phyloP scores from a whole-genome alignment of 2,329 filamentous ascomycete genomes.

The Colletotrichum phormii region DNA sequence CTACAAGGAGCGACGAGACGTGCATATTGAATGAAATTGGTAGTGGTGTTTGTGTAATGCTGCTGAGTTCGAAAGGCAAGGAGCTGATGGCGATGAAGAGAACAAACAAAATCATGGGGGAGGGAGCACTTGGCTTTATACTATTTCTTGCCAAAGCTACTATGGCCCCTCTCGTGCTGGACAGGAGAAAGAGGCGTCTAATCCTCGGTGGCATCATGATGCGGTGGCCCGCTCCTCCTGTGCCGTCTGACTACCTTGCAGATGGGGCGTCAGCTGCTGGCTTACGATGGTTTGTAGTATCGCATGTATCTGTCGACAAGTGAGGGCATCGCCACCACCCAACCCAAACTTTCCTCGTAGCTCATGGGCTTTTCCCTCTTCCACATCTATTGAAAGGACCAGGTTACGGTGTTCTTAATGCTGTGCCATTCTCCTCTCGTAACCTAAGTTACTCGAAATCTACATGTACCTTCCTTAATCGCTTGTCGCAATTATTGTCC shows the following conservation, averaged over 20 bases:
- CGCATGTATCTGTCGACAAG: neutral
- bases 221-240: neutral
- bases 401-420: neutral
- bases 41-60: neutral
- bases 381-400: no score
- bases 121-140: constrained; percentile 13
- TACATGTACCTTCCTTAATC: neutral
- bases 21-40: constrained; percentile 5
- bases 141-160: neutral
- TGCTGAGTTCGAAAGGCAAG: neutral
- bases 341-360: no score
- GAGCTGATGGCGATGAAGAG: neutral
- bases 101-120: neutral
- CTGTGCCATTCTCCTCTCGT: neutral
- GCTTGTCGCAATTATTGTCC: neutral
- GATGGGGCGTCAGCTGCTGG: neutral
- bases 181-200: neutral
- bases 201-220: neutral
- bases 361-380: no score
- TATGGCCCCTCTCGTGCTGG: neutral
- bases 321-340: no score
- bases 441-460: neutral
- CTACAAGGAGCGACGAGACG: neutral
- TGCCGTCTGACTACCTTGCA: neutral
- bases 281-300: neutral